phyloP scores from a whole-genome alignment of 495 filamentous ascomycete species.

The Penicillium pulvis region DNA sequence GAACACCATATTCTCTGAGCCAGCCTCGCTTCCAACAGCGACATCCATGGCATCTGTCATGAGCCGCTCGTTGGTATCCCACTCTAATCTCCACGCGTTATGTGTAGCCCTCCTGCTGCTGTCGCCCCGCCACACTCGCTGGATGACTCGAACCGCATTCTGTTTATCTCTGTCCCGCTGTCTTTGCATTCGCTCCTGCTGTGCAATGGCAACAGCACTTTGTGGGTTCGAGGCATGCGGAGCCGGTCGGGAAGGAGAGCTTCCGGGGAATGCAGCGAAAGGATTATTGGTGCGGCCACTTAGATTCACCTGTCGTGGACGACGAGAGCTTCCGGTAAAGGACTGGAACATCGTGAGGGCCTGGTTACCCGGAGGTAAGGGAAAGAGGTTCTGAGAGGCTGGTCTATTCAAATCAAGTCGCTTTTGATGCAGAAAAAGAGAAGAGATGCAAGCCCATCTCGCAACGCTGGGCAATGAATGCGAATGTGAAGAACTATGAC shows the following conservation, averaged over 20 bases:
- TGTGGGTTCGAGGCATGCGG: slow-evolving; percentile 61
- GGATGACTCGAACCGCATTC: slow-evolving; percentile 72
- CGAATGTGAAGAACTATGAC: slow-evolving; percentile 33
- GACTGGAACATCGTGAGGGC: slow-evolving; percentile 73
- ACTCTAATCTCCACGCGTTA: slow-evolving; percentile 60
- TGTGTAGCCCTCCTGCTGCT: slow-evolving; percentile 60
- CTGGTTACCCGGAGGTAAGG: slow-evolving; percentile 13
- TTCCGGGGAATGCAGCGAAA: slow-evolving; percentile 57
- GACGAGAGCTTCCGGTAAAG: slow-evolving; percentile 85
- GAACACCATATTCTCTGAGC: slow-evolving; percentile 5
- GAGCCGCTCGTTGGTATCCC: slow-evolving; percentile 57
- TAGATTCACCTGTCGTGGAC: slow-evolving; percentile 89
- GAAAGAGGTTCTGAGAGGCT: not conserved
- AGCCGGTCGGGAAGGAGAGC: slow-evolving; percentile 33
- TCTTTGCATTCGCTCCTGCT: slow-evolving; percentile 76
- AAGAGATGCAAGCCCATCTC: slow-evolving; percentile 31
- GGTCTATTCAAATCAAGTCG: slow-evolving; percentile 13
- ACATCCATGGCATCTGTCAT: slow-evolving; percentile 19
- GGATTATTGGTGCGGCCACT: slow-evolving; percentile 81
- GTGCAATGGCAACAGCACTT: slow-evolving; percentile 78
- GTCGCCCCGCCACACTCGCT: slow-evolving; percentile 83
- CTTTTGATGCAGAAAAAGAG: slow-evolving; percentile 19
- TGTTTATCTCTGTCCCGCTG: slow-evolving; percentile 81
- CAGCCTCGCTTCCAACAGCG: not conserved
- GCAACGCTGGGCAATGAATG: slow-evolving; percentile 16